Base-by-base conservation (phyloP, 371 early-diverging fungal genomes). In the Mucor irregularis region DNA sequence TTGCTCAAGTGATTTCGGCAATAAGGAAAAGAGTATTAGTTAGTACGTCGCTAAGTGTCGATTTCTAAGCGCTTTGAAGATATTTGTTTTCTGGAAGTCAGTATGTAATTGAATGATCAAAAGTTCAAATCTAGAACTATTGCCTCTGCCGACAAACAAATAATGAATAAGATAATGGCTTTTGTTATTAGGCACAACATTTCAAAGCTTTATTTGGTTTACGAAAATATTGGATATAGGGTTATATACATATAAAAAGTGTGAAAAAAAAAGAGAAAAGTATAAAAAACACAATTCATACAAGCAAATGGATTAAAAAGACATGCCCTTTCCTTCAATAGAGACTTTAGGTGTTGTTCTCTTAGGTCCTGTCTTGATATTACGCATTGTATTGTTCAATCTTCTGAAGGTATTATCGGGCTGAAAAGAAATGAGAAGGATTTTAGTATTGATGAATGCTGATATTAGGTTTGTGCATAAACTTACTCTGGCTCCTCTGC, bases 301-400 rank as follows among this genome's bases (percentile, higher is more conserved):
- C 35, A 34, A 34, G 1, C 4, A n/a, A 13, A 34, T 34, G 29
- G 31, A 33, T 60, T 65, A 65, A 37, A 65, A 55, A 26, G 58
- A 56, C 59, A 65, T 65, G 38, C 59, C 61, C 33, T 71, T 71
- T 48, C 71, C 71, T 60, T 71, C 68, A 51, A 71, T 71, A 34
- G 71, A 67, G 25, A 71, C 71, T 30, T 71, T 71, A 19, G 71
- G 71, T 0, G 65, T 68, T 13, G 56, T 48, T 48, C 65, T 61
- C 42, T 71, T 71, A 37, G 68, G 71, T 4, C 71, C 71, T 3
- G 71, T 68, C 24, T 68, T 71, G 24, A 71, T 71, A n/a, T 68
- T 55, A 40, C 71, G 64, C 71, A 71, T 71, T 28, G 61, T 71
- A 14, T 71, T 67, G 47, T 68, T 71, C 25, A 71, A 56, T 62